Conservation (phyloP, 1,284 basidiomycete genomes). For the Agaricales sp. region DNA sequence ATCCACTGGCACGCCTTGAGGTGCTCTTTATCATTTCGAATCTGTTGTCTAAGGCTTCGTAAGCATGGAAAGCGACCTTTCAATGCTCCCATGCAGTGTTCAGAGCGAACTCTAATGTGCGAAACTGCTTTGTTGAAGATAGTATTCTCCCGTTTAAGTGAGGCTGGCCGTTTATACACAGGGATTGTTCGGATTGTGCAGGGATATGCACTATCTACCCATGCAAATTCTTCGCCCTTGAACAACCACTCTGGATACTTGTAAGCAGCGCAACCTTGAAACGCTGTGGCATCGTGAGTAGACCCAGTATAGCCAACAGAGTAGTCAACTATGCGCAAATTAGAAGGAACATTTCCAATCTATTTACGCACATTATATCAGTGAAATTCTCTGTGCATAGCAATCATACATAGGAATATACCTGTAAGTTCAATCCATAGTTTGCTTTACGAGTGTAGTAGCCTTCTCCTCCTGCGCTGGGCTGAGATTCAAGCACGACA, state of each 20-base stretch:
- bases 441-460: constrained; percentile 24
- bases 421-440: constrained; percentile 26
- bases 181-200: background rate
- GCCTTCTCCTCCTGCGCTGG: constrained; percentile 21
- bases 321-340: constrained; percentile 24
- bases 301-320: constrained; percentile 22
- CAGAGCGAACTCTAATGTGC: background rate
- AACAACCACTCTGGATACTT: constrained; percentile 22
- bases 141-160: background rate
- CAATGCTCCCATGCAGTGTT: constrained; percentile 3
- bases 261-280: constrained; percentile 19
- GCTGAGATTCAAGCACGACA: constrained; percentile 19
- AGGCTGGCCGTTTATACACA: background rate
- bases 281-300: constrained; percentile 25
- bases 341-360: constrained; percentile 24
- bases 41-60: constrained; percentile 5
- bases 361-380: constrained; percentile 10
- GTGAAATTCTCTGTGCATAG: constrained; percentile 3
- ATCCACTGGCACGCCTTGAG: constrained; percentile 7
- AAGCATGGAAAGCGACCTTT: constrained; percentile 2
- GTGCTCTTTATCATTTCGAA: constrained; percentile 4
- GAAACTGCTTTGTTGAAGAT: background rate
- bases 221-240: constrained; percentile 25
- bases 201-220: constrained; percentile 21
- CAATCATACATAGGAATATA: constrained; percentile 7